Evolutionary conservation across 2,329 filamentous ascomycete genomes (phyloP), one percentile per base, ranked within the genome.

Genomic region (Aspergillus tanneri): DNA sequence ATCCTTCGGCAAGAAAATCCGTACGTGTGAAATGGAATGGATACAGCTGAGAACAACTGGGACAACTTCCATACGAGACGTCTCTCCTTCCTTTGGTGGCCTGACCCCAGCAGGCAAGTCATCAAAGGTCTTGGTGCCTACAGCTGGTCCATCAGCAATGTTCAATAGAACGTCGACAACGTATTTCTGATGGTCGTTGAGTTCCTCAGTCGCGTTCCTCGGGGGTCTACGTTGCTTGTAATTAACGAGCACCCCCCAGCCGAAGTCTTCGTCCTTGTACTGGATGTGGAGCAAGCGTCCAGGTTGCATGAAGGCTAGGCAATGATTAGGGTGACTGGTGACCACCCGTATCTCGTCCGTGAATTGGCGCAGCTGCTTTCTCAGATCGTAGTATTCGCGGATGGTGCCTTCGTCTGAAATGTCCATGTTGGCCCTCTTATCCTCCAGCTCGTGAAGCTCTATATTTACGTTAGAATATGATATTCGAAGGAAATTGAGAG

Each of bases 351-450:
- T 95, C 54, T 99, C 91, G 58, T 88, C 87, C 12, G 86, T 87
- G 65, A 93, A 95, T 3, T 78, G 80, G 52, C 88, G 85, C 24
- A 99, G 79, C 59, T 95, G 88, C 63, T 95, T 85, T 49, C 92
- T 83, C 36, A 97, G 76, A 42, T 90, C 87, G 69, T 95, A 96
- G 71, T 99, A 99, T 54, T 97, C 92, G 66, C 91, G 90, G 67
- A 99, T 87, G 0, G 85, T 90, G 4, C 81, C 77, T 71, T 99
- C 93, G 62, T 97, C 90, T 0, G 87, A 77, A 54, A 99, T 96
- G 40, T 81, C 75, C 71, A 92, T 83, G 37, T 78, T 79, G 43
- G 87, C 82, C 52, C 84, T 83, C 67, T 92, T 82, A 50, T 82
- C 81, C 67, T 96, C 90, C 24, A 96, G 72, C 38, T 87, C 80